phyloP scores from a whole-genome alignment of 192 early-diverging fungal species.

The Coemansia sp. region DNA sequence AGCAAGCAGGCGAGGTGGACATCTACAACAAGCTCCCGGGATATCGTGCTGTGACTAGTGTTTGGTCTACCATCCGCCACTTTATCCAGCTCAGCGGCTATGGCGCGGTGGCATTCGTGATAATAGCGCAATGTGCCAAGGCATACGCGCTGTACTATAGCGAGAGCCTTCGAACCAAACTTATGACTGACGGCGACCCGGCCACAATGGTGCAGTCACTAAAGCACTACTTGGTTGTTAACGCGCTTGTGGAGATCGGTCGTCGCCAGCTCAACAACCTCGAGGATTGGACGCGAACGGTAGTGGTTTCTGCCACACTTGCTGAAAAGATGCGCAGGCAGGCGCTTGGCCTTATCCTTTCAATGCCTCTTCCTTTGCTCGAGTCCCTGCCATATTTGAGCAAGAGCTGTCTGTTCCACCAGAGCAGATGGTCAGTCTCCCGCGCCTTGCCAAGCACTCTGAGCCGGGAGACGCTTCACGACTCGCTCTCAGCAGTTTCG shows the following conservation, averaged over 20 bases:
- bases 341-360: not conserved
- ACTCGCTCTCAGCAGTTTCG: not conserved
- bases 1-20: not conserved
- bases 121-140: slow-evolving; percentile 12
- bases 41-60: not conserved
- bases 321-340: slow-evolving; percentile 1
- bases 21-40: not conserved
- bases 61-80: slow-evolving; percentile 7
- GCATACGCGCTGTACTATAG: slow-evolving; percentile 15
- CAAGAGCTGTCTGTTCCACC: not conserved
- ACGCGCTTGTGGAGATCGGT: slow-evolving; percentile 17
- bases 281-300: not conserved
- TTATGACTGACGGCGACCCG: slow-evolving; percentile 34
- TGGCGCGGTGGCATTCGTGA: slow-evolving; percentile 8
- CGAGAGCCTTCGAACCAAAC: slow-evolving; percentile 18
- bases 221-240: slow-evolving; percentile 22
- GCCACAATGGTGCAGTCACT: slow-evolving; percentile 28
- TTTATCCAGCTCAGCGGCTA: slow-evolving; percentile 20
- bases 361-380: slow-evolving; percentile 13
- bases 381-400: slow-evolving; percentile 8
- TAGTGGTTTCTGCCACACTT: slow-evolving; percentile 8
- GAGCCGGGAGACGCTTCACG: not conserved
- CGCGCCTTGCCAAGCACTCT: not conserved
- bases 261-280: slow-evolving; percentile 8
- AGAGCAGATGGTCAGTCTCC: not conserved